Base-by-base conservation (phyloP, 1,284 basidiomycete species). In the Phylloporus sp. region DNA sequence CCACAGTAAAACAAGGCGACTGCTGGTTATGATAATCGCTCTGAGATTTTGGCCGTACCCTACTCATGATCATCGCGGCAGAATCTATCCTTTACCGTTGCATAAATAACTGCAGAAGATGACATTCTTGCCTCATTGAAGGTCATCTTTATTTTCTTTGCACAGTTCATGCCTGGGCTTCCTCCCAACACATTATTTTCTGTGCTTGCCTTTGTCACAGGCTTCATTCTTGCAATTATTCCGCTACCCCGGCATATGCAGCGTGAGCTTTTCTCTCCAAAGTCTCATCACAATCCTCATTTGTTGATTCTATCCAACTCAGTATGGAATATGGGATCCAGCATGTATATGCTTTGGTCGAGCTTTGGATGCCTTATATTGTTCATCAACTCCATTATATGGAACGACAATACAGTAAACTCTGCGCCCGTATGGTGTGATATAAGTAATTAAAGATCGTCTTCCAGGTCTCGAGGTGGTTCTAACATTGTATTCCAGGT, bases 341-440 rank as follows among this genome's bases (percentile, higher is more conserved):
- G 91, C 67, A 77, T 89, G 60, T 89, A 85, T 77, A 91, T 94
- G 79, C 72, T 82, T 49, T 94, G 91, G 91, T 81, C 85, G 4
- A 83, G 84, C 4, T 57, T 89, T 5, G 83, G 79, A 3, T 90
- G 87, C 73, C 78, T 93, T 25, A 84, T 85, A 62, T 78, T 82
- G 43, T 87, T 85, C 71, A 80, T 94, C 71, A 91, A 94, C 78
- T 84, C 86, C 23, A 76, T 91, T 43, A 75, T 93, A 20, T 95
- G 93, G 93, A 82, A 83, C 63, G 81, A 86, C 41, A 89, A 88
- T 72, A 82, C 84, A 4, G 79, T 84, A 15, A 85, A 91, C 71
- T 80, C 74, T 55, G 85, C 88, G 1, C 90, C 90, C 0, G 81
- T 89, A 2, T 94, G 89, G 89, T 94, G 93, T 73, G 93, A 95